Percentiles rank a stretch among this genome's conserved stretches.
Conservation (phyloP, 2,329 filamentous ascomycete genomes). For the Sclerotinia trifoliorum region DNA sequence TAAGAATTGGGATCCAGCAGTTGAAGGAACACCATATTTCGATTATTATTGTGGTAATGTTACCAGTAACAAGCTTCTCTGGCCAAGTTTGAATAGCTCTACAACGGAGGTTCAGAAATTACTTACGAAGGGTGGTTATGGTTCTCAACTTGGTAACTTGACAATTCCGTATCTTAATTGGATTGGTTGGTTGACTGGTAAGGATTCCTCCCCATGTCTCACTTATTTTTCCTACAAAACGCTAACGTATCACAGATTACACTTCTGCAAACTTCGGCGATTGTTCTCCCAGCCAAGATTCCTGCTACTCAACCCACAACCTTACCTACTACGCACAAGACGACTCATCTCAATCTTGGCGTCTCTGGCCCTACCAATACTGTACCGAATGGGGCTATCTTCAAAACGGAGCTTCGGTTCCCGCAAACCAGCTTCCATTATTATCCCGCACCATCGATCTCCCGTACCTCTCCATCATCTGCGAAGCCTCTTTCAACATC, state of each 20-base stretch:
- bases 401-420: constrained; percentile 69
- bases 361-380: constrained; percentile 54
- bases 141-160: constrained; percentile 43
- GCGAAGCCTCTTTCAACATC: constrained; percentile 69
- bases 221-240: not conserved
- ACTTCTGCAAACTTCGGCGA: constrained; percentile 24
- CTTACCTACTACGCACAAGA: constrained; percentile 47
- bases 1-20: constrained; percentile 58
- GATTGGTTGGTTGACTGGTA: constrained; percentile 50
- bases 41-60: constrained; percentile 56
- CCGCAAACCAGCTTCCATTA: constrained; percentile 61
- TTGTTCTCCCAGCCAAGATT: constrained; percentile 43
- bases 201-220: not conserved
- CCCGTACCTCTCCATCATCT: constrained; percentile 60
- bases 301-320: constrained; percentile 53
- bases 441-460: constrained; percentile 69
- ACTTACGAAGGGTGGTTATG: constrained; percentile 50
- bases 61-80: constrained; percentile 47
- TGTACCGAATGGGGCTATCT: constrained; percentile 71
- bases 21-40: constrained; percentile 48
- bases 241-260: constrained; percentile 16
- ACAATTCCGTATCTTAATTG: constrained; percentile 56
- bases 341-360: constrained; percentile 46
- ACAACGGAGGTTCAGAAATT: constrained; percentile 60
- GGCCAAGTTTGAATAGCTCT: constrained; percentile 64